Base-by-base conservation (phyloP, 768 basidiomycete species). In the Botryobasidium botryosum region DNA sequence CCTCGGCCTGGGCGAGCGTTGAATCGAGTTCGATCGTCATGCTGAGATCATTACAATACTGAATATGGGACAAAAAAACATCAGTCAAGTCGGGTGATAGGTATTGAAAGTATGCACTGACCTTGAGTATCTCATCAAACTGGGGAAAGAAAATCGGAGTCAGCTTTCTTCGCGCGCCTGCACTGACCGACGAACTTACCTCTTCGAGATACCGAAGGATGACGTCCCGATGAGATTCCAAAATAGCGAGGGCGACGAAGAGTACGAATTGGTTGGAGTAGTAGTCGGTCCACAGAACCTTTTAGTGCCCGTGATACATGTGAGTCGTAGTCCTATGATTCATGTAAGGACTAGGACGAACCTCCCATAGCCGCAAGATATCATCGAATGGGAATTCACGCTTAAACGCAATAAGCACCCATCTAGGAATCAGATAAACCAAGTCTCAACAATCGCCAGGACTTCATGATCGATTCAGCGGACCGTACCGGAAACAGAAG, bases 11-110 rank as follows among this genome's bases (percentile, higher is more conserved):
- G 0, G 87, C 81, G 6, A 99, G 72, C 17, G 94, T 92, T 1
- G 79, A 76, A 58, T 94, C 82, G n/a, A 97, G 72, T 58, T 97
- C 94, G 53, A 99, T 92, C 42, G 88, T 86, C 79, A 87, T 87
- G 62, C 81, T 85, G 50, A 92, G 74, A 54, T 92, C 86, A 56
- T 91, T 92, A 66, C 84, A 86, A 55, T 91, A 94, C 78, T 81
- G 52, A 27, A 35, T 26, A 15, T 2, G 48, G n/a, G n/a, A n/a
- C n/a, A n/a, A n/a, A n/a, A 25, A 25, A 47, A 2, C 33, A 43
- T 53, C 18, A 46, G 31, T 23, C 29, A 31, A 24, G 2, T 25
- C 17, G 12, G 43, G 37, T 21, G 20, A 44, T 23, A 32, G 20
- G 21, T 40, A 6, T 4, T n/a, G n/a, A n/a, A n/a, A n/a, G n/a